Evolutionary conservation across 2,329 filamentous ascomycete species (phyloP).

Genomic region (Cladosporium sp.): DNA sequence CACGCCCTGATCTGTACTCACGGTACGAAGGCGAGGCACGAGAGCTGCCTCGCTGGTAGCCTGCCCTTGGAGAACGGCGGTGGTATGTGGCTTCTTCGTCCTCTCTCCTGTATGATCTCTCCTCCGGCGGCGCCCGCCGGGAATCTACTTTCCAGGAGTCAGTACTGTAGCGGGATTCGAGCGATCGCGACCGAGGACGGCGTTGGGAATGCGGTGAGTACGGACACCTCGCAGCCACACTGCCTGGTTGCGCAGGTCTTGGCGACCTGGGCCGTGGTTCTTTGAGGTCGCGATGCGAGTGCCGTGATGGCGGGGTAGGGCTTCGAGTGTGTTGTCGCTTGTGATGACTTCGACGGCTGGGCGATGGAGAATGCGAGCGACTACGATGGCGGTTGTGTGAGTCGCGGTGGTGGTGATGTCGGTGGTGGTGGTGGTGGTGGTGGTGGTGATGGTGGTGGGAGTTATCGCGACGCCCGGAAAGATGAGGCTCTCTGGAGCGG

Average conservation of each 20-base stretch:
- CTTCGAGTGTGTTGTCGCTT: constrained; percentile 26
- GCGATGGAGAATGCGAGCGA: constrained; percentile 26
- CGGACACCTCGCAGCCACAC: constrained; percentile 24
- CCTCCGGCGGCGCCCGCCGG: constrained; percentile 15
- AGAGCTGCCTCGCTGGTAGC: constrained; percentile 7
- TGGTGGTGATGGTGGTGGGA: constrained; percentile 21
- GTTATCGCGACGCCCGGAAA: constrained; percentile 11
- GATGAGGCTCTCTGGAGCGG: constrained; percentile 9
- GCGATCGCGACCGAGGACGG: constrained; percentile 41
- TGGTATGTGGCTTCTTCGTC: constrained; percentile 15
- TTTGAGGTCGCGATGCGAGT: constrained; percentile 33
- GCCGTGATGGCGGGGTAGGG: constrained; percentile 30
- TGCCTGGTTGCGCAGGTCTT: constrained; percentile 25
- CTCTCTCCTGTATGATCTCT: constrained; percentile 28
- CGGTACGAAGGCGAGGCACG: constrained; percentile 5
- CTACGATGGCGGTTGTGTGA: constrained; percentile 28
- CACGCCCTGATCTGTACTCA: constrained; percentile 8
- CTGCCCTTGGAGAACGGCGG: constrained; percentile 3
- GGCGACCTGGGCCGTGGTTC: constrained; percentile 38
- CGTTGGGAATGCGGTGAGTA: constrained; percentile 40
- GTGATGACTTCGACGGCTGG: constrained; percentile 22
- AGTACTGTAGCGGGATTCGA: constrained; percentile 40
- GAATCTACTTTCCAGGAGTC: constrained; percentile 33
- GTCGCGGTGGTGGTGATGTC: constrained; percentile 19
- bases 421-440: constrained; percentile 19